phyloP scores from a whole-genome alignment of 148 eudicot genomes.

The Nyssa sinensis region DNA sequence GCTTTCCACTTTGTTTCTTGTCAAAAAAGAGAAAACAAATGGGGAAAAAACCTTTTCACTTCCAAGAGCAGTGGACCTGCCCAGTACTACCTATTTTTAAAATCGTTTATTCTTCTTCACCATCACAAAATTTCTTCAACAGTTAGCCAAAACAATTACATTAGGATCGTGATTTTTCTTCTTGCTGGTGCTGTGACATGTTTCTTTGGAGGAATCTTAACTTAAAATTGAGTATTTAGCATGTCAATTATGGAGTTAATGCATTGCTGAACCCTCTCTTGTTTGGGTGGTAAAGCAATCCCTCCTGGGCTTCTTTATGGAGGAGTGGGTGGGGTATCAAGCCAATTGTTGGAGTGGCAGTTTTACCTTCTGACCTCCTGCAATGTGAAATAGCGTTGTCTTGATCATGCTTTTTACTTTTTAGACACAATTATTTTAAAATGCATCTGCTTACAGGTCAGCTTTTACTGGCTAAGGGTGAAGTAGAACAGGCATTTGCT shows the following conservation, averaged over 20 bases:
- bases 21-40: too few species aligned
- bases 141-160: neutral
- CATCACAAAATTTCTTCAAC: neutral
- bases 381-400: neutral
- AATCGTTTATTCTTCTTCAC: neutral
- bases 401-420: neutral
- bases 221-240: neutral
- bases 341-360: constrained; percentile 4
- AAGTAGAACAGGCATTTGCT: constrained; percentile 77
- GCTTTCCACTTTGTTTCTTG: too few species aligned
- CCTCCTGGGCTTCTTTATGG: neutral
- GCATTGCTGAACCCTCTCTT: neutral
- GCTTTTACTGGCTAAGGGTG: constrained; percentile 92
- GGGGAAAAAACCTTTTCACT: too few species aligned
- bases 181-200: neutral
- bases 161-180: neutral
- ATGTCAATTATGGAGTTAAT: neutral
- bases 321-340: neutral
- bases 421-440: neutral
- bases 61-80: too few species aligned
- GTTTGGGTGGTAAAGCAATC: neutral
- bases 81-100: too few species aligned
- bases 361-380: neutral
- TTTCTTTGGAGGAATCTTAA: neutral
- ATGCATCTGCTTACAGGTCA: constrained; percentile 55